Base-by-base conservation (phyloP, 345 rosid genomes). In the Cardamine occulta region DNA sequence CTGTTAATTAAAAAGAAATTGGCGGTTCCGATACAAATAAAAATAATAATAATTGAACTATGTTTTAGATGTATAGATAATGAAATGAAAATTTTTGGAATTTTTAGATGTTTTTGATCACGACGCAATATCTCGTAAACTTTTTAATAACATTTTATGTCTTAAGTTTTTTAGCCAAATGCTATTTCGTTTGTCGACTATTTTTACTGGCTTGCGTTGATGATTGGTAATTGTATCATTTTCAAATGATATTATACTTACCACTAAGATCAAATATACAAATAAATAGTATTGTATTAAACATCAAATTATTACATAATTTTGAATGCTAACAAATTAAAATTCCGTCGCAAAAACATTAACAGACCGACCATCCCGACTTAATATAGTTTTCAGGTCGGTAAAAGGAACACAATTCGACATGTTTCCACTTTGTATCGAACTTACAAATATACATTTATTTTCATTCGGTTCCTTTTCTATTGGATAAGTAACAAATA, bases 341-440 rank as follows among this genome's bases (percentile, higher is more conserved):
- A 53, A 39, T n/a, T 4, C 6, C 15, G 21, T 14, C 42, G 28
- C 37, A 28, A 68, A 68, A 68, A 60, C 39, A 68, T 40, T 34
- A n/a, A 76, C 55, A 75, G 31, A 61, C 69, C 74, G 70, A 77
- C 80, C 74, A 70, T 18, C 32, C 18, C 58, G 28, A 55, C 72
- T 70, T 55, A 23, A 18, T 52, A 71, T 64, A 47, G 73, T 72
- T 14, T 65, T 13, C 29, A 45, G 81, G 77, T 72, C 81, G 73
- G 81, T 78, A 15, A 78, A 78, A 72, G 81, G 63, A 71, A 51
- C 73, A 66, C 68, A 78, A 13, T 72, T 78, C 45, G 81, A 78
- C 77, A 78, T 78, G 68, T 65, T 65, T 65, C 73, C 73, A 78
- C 63, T 72, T 71, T 65, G 76, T 66, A 57, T 39, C 51, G 59